These are phyloP conservation scores for Ascochyta koolunga DNA, from an alignment of 2,329 filamentous ascomycete genomes.

Conservation along the genomic window DNA sequence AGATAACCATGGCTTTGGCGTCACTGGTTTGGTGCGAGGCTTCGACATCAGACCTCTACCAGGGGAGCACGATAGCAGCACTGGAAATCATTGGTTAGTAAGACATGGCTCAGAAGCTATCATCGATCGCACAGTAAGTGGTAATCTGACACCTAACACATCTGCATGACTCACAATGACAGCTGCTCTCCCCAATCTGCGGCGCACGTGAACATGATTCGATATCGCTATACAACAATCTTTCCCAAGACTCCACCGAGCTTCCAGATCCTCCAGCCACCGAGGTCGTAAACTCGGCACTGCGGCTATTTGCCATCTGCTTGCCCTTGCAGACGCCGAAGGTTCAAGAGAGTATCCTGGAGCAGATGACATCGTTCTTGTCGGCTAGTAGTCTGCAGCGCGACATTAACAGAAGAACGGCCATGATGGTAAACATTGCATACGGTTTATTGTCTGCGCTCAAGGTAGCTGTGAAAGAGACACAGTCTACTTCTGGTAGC, in stretches of 20 bases:
- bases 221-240: constrained; percentile 73
- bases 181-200: constrained; percentile 69
- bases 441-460: constrained; percentile 79
- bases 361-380: constrained; percentile 91
- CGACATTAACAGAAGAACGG: constrained; percentile 85
- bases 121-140: constrained; percentile 61
- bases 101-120: constrained; percentile 66
- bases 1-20: constrained; percentile 93
- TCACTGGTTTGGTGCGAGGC: constrained; percentile 82
- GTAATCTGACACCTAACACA: too few relatives aligned
- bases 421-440: constrained; percentile 88
- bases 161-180: constrained; percentile 16
- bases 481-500: constrained; percentile 72
- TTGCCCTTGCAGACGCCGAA: constrained; percentile 88
- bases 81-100: constrained; percentile 57
- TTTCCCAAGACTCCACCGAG: constrained; percentile 54
- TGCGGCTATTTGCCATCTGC: constrained; percentile 89
- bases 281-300: constrained; percentile 92
- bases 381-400: constrained; percentile 79
- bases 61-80: constrained; percentile 58
- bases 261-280: constrained; percentile 83
- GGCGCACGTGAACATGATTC: constrained; percentile 90
- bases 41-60: constrained; percentile 74
- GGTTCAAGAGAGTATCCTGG: constrained; percentile 93
- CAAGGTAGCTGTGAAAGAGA: constrained; percentile 84